Base-by-base conservation (phyloP, 257 asterid species). In the Dorcoceras hygrometricum region DNA sequence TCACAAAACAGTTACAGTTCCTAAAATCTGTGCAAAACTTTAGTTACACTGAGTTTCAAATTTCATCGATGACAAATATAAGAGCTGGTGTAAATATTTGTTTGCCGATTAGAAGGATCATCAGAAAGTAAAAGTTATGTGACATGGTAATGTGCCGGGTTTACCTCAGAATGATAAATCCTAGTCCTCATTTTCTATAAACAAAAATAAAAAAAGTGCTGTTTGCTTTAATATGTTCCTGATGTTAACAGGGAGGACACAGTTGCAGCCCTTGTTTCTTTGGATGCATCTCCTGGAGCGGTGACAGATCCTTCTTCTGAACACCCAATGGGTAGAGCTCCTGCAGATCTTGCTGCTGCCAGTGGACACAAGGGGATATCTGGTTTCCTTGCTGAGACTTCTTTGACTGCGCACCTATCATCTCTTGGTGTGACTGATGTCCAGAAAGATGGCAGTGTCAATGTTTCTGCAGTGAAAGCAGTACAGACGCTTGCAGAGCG, bases 351-450 rank as follows among this genome's bases (percentile, higher is more conserved):
- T 72, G 97, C 97, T 72, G 85, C 97, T 67, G 79, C 80, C 57
- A 80, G 80, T 77, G 96, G 99, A 60, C 91, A 93, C 79, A 93
- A 93, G 84, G 99, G 97, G 57, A 93, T 93, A 68, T 82, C 97
- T 66, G 99, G 99, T 71, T 93, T 83, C 73, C 92, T 93, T 73
- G 97, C 95, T 8, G 99, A 93, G 79, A 70, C 86, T 62, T 65
- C 87, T 72, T 75, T 93, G 79, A 93, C 89, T 65, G 64, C 77
- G 26, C 99, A 85, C 75, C 97, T 93, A 50, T 72, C 80, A 11
- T 68, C 85, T 63, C 86, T 93, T 70, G 70, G 62, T 55, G 83
- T 93, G 73, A 80, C 78, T 53, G 96, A 90, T 66, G 61, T 57
- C 8, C 82, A 74, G 66, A 82, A 80, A 31, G 82, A 77, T 60